Evolutionary conservation across 2,329 filamentous ascomycete species (phyloP).

Genomic region (Meredithiella fracta): DNA sequence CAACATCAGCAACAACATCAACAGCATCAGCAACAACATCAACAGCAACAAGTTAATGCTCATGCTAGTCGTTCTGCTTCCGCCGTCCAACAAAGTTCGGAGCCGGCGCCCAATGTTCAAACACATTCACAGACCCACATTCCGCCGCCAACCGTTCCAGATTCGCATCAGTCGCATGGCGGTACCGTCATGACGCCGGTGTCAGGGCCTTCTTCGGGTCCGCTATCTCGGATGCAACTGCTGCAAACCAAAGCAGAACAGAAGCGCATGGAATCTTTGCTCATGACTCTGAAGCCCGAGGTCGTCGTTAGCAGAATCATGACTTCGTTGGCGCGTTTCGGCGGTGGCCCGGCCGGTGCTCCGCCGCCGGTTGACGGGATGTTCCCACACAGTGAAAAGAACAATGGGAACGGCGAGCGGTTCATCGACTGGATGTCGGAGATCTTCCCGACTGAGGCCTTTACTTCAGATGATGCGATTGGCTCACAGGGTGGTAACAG

Average conservation of each 20-base stretch:
- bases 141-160: not conserved
- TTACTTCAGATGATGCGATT: conserved; percentile 2
- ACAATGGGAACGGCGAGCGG: conserved; percentile 39
- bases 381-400: conserved; percentile 39
- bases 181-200: not conserved
- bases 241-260: conserved; percentile 42
- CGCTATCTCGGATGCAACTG: conserved; percentile 19
- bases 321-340: conserved; percentile 47
- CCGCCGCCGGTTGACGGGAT: conserved; percentile 32
- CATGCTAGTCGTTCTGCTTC: too few relatives aligned
- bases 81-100: not conserved
- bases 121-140: not conserved
- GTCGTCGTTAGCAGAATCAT: conserved; percentile 46
- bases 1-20: not conserved
- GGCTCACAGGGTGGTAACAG: not conserved
- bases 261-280: conserved; percentile 38
- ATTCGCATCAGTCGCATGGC: conserved; percentile 9
- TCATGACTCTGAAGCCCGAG: conserved; percentile 38
- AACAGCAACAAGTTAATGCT: too few relatives aligned
- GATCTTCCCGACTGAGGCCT: conserved; percentile 32
- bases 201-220: not conserved
- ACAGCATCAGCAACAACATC: conserved; percentile 1
- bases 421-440: conserved; percentile 48
- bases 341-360: conserved; percentile 39
- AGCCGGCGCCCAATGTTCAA: not conserved